These are phyloP conservation scores for Trypanosoma vivax DNA, from an alignment of 208 protist genomes.

Conservation along the genomic window DNA sequence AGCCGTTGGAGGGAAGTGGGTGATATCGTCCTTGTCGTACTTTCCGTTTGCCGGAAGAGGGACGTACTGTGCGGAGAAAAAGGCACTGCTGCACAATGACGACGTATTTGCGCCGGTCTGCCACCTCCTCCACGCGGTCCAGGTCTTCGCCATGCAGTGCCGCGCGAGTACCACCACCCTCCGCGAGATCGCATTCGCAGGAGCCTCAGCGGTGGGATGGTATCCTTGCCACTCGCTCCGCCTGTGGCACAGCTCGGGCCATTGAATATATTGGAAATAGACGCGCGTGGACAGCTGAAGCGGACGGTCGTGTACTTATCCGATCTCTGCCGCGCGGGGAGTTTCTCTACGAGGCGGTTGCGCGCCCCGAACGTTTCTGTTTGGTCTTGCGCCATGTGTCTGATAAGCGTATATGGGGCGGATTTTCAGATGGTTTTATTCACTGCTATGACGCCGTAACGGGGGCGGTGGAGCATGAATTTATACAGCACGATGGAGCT, in stretches of 20 bases:
- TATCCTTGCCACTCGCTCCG: slow-evolving; percentile 19
- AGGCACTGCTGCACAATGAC: no score
- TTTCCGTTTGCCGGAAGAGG: no score
- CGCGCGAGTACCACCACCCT: background rate
- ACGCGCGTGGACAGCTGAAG: slow-evolving; percentile 60
- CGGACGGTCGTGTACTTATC: slow-evolving; percentile 43
- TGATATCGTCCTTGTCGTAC: no score
- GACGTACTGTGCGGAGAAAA: no score
- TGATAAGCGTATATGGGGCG: slow-evolving; percentile 42
- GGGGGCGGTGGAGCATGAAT: slow-evolving; percentile 32
- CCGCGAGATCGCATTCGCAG: slow-evolving; percentile 5
- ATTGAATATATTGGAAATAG: slow-evolving; percentile 39
- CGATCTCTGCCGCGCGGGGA: slow-evolving; percentile 27
- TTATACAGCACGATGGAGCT: slow-evolving; percentile 48
- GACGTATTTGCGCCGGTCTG: no score
- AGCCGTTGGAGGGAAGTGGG: no score
- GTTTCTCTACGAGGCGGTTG: background rate
- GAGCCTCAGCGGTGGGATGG: slow-evolving; percentile 28
- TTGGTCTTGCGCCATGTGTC: slow-evolving; percentile 10
- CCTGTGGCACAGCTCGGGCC: slow-evolving; percentile 37
- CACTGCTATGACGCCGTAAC: slow-evolving; percentile 37
- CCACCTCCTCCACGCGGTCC: no score
- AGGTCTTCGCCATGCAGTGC: no score
- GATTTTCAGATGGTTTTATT: slow-evolving; percentile 56
- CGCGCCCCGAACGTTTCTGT: slow-evolving; percentile 6